Conservation (phyloP, 2,329 filamentous ascomycete genomes). For the Cryphonectria parasitica region DNA sequence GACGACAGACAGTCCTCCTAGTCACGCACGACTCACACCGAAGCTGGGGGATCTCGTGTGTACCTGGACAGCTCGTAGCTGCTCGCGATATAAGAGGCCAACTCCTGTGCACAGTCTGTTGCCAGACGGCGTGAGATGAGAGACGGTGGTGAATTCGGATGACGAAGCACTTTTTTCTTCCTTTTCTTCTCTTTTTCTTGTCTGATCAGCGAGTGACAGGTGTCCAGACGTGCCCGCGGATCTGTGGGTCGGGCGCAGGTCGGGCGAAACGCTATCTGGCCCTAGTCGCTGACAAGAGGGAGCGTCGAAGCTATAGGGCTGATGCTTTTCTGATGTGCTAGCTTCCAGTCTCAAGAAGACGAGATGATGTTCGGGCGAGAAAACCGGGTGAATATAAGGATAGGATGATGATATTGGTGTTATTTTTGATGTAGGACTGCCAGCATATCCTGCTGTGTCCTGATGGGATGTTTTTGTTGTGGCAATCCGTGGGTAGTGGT, state of each 20-base stretch:
- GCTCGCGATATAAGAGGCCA: background rate
- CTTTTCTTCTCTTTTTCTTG: background rate
- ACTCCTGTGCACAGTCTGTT: background rate
- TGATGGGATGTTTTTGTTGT: background rate
- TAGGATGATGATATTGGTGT: background rate
- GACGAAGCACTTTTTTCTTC: background rate
- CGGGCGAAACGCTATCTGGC: slow-evolving; percentile 28
- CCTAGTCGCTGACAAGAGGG: slow-evolving; percentile 6
- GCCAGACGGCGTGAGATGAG: background rate
- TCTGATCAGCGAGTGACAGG: slow-evolving; percentile 5
- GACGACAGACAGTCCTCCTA: background rate
- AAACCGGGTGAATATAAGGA: background rate
- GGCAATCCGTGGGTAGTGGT: background rate
- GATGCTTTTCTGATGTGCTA: slow-evolving; percentile 3
- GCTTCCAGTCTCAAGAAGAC: slow-evolving; percentile 5
- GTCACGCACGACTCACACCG: slow-evolving; percentile 11
- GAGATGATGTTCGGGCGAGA: slow-evolving; percentile 2
- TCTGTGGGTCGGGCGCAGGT: background rate
- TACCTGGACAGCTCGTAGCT: background rate
- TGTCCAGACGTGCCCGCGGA: slow-evolving; percentile 2
- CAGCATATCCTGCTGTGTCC: background rate
- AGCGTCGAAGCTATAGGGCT: slow-evolving; percentile 13
- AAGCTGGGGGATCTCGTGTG: background rate
- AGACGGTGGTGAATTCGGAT: background rate
- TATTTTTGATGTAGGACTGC: background rate